These are phyloP conservation scores for Ganoderma resinaceum DNA, from an alignment of 1,284 basidiomycete genomes.

Conservation along the genomic window DNA sequence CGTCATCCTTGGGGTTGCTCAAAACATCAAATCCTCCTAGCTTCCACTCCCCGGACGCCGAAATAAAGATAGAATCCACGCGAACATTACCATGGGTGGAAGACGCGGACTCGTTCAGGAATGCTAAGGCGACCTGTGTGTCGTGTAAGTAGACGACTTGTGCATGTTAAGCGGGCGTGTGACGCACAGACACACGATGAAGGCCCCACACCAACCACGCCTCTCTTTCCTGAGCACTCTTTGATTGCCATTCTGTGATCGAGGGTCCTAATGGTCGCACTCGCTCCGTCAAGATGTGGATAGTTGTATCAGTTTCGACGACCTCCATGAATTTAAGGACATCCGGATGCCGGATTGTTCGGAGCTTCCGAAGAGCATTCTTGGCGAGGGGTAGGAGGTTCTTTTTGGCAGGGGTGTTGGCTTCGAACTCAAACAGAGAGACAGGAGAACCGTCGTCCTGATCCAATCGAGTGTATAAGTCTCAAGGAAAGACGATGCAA, in stretches of 20 bases:
- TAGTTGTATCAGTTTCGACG: constrained; percentile 85
- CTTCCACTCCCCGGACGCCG: constrained; percentile 95
- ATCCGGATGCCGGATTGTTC: constrained; percentile 94
- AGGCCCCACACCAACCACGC: constrained; percentile 97
- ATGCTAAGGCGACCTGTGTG: constrained; percentile 84
- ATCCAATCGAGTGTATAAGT: not conserved
- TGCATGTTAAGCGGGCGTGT: not conserved
- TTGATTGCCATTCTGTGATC: constrained; percentile 69
- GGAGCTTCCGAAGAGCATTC: constrained; percentile 91
- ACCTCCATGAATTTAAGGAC: constrained; percentile 95
- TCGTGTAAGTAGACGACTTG: not conserved
- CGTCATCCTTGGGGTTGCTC: constrained; percentile 82
- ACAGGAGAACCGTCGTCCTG: constrained; percentile 89
- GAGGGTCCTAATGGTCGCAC: constrained; percentile 80
- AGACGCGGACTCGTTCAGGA: constrained; percentile 86
- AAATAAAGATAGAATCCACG: constrained; percentile 85
- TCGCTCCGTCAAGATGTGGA: constrained; percentile 96
- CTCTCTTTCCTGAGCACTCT: constrained; percentile 68
- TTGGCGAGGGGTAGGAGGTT: constrained; percentile 81
- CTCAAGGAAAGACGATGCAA: not conserved
- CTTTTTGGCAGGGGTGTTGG: constrained; percentile 64
- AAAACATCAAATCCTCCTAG: constrained; percentile 94
- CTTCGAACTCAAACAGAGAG: constrained; percentile 92
- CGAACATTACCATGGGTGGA: constrained; percentile 92
- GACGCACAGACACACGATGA: constrained; percentile 85